Conservation (phyloP, 83 land plant genomes). For the Picea abies region DNA sequence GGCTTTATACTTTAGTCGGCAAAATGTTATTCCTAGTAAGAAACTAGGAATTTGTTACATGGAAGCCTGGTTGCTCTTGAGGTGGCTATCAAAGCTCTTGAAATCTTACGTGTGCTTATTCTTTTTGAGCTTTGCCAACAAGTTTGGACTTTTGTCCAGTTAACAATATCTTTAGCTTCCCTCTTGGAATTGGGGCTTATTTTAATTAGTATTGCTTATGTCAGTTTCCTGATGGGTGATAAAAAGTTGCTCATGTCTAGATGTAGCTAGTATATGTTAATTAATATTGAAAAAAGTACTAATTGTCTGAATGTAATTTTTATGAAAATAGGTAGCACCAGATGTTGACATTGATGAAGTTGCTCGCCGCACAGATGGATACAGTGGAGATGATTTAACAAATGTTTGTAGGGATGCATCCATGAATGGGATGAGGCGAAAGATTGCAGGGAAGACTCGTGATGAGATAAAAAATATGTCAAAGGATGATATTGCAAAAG, state of each 20-base stretch:
- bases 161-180: neutral
- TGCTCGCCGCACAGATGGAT: constrained; percentile 92
- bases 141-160: neutral
- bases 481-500: constrained; percentile 91
- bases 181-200: neutral
- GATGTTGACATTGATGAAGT: constrained; percentile 91
- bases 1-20: too few relatives aligned
- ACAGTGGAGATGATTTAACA: constrained; percentile 98
- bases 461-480: constrained; percentile 98
- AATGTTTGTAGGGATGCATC: constrained; percentile 98
- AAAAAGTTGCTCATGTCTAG: too few relatives aligned
- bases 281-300: neutral
- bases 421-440: constrained; percentile 97
- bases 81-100: neutral
- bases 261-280: constrained; percentile 3
- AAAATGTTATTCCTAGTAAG: too few relatives aligned
- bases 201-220: too few relatives aligned
- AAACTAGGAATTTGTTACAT: neutral
- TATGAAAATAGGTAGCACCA: constrained; percentile 63
- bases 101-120: too few relatives aligned
- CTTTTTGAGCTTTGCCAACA: too few relatives aligned
- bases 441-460: constrained; percentile 95
- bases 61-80: neutral
- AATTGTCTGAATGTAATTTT: neutral
- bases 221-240: too few relatives aligned